Base-by-base conservation (phyloP, 129 eudicot species). In the Solidago caesia region DNA sequence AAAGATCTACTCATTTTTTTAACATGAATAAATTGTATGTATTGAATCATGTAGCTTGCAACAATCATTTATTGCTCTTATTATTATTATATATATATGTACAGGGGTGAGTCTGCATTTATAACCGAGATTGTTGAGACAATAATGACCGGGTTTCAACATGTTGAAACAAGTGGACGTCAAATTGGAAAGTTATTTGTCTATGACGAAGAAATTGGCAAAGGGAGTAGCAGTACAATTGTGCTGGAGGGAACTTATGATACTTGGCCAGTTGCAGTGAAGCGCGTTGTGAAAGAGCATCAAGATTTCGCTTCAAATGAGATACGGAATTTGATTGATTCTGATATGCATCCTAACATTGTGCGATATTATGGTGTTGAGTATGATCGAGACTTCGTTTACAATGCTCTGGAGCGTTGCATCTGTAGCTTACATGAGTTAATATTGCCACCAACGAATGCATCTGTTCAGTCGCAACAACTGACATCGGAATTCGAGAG, bases 221-320 rank as follows among this genome's bases (percentile, higher is more conserved):
- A 82, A 76, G 97, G 97, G 68, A 89, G 97, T 88, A 87, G 87
- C 48, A 96, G 97, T 21, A 92, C 97, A 4, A 61, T 89, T 77
- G 96, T 92, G 6, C 85, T 92, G 10, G 97, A 89, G 73, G 97
- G 97, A 65, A 67, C 67, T 48, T 88, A 89, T 74, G 97, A 89
- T 79, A 93, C 85, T 45, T 93, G 97, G 33, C 81, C 84, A 0
- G 97, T 89, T 44, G 97, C 97, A 58, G 97, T 92, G 68, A 92
- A 92, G 84, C 89, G 97, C 67, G 88, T 92, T 7, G 89, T 92
- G 10, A 85, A 84, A 73, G 76, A 87, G 46, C 89, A 92, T 79
- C 96, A 87, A 78, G 0, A 33, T 33, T 89, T 92, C 77, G 97
- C 96, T 55, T 74, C 84, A 45, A 89, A 92, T 85, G 97, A 92